Evolutionary conservation across 345 rosid species (phyloP), one percentile per base, ranked within the genome.

Genomic region (Melaleuca quinquenervia): DNA sequence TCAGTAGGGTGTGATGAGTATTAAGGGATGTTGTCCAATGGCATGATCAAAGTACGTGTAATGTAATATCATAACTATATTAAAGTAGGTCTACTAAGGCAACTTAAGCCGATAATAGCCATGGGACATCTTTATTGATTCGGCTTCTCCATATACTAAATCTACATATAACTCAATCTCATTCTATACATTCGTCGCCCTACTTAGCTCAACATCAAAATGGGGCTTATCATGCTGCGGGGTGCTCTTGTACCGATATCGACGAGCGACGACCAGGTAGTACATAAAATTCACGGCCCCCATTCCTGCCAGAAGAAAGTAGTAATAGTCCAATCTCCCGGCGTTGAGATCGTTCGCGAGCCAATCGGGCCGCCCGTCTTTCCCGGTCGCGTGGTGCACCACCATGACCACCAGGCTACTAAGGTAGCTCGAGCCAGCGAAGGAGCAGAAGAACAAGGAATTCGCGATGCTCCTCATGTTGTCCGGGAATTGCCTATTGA

Each of bases 391-490:
- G 5, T 49, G 50, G 82, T 90, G 94, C 84, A 94, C 92, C 8
- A 86, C 49, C 52, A 86, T 87, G 80, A 92, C 87, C 53, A 93
- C 74, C 16, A 92, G 22, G 50, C 87, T 87, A 84, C 87, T 89
- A 20, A 93, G 58, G 85, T 93, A 94, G 52, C 78, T 90, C 2
- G 94, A 56, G 12, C 86, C 89, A 0, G 88, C 92, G 14, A 91
- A 52, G 10, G 95, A 89, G 49, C 90, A 90, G 49, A 86, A 91
- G 84, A 93, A 75, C 4, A 95, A 85, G 24, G 96, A 87, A 84
- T 93, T 93, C 21, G 89, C 95, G 21, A 94, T 85, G 84, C 95
- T 95, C 87, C 87, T 92, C 98, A 95, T 92, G 82, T 90, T 90
- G 64, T 90, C 91, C 1, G 98, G 98, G 27, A 93, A 91, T 88